Evolutionary conservation across 371 early-diverging fungal species (phyloP).

Genomic region (Batkoa obscura): DNA sequence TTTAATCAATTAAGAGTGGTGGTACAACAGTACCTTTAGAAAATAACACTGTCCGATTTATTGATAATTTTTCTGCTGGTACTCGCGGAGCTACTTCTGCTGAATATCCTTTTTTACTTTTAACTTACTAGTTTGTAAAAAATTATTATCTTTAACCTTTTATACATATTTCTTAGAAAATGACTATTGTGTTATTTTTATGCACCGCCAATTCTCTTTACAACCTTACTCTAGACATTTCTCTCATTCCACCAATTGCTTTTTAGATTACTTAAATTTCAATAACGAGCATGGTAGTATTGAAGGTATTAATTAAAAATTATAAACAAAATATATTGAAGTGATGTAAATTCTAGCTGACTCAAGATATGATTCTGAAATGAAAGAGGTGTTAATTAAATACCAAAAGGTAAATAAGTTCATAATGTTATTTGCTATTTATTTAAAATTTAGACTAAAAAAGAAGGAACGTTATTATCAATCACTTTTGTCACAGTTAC

Average conservation of each 20-base stretch:
- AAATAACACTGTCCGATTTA: conserved; percentile 90
- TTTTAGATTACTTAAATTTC: conserved; percentile 57
- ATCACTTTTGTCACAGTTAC: conserved; percentile 74
- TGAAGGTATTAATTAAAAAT: conserved; percentile 10
- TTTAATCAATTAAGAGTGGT: too few relatives aligned
- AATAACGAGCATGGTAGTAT: conserved; percentile 37
- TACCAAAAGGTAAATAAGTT: conserved; percentile 26
- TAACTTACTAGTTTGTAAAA: neutral
- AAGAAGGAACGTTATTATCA: conserved; percentile 41
- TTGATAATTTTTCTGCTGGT: conserved; percentile 96
- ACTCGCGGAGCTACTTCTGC: conserved; percentile 91
- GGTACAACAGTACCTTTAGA: conserved; percentile 96
- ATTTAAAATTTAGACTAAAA: conserved; percentile 21
- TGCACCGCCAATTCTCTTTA: conserved; percentile 82
- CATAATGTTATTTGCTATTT: neutral
- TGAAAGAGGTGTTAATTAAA: conserved; percentile 35
- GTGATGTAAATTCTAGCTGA: conserved; percentile 26
- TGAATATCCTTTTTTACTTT: conserved; percentile 31
- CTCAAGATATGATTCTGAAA: conserved; percentile 30
- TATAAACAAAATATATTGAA: neutral
- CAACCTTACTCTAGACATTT: conserved; percentile 88
- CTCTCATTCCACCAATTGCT: conserved; percentile 51
- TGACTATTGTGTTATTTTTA: conserved; percentile 89
- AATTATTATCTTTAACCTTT: neutral
- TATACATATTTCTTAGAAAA: conserved; percentile 50